These are phyloP conservation scores for Elsinoe arachidis DNA, from an alignment of 2,329 filamentous ascomycete genomes.

Conservation along the genomic window DNA sequence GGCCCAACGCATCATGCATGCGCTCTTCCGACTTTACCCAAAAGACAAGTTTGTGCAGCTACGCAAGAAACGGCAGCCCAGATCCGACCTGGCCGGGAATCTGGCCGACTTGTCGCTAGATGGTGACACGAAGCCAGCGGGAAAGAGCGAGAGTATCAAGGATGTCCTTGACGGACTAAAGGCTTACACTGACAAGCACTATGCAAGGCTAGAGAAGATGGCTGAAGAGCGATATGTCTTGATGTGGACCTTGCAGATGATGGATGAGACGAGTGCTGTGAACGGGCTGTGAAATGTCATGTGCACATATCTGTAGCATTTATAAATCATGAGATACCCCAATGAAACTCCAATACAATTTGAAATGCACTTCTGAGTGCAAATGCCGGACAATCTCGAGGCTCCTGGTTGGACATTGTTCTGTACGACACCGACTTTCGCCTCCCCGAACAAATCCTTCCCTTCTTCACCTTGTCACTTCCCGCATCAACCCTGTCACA, in stretches of 20 bases:
- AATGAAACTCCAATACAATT: background rate
- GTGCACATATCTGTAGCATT: constrained; percentile 9
- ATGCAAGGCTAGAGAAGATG: constrained; percentile 78
- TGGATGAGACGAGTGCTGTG: constrained; percentile 57
- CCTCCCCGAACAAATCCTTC: background rate
- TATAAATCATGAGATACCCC: background rate
- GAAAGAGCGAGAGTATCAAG: constrained; percentile 57
- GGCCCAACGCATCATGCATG: constrained; percentile 75
- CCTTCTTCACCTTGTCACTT: background rate
- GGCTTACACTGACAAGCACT: constrained; percentile 89
- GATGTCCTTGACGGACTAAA: constrained; percentile 81
- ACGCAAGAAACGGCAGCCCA: constrained; percentile 23
- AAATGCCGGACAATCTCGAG: background rate
- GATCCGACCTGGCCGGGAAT: constrained; percentile 20
- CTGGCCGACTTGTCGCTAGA: constrained; percentile 26
- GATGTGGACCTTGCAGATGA: constrained; percentile 86
- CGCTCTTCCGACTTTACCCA: constrained; percentile 72
- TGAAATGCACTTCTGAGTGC: background rate
- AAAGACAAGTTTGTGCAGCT: constrained; percentile 59
- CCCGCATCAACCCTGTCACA: background rate
- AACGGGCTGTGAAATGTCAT: constrained; percentile 13
- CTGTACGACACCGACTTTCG: background rate
- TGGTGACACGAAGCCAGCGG: constrained; percentile 20
- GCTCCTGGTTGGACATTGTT: background rate
- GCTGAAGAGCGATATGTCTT: constrained; percentile 91